These are phyloP conservation scores for Kurtzmaniella quercitrusa DNA, from an alignment of 1,139 yeast genomes.

Conservation along the genomic window DNA sequence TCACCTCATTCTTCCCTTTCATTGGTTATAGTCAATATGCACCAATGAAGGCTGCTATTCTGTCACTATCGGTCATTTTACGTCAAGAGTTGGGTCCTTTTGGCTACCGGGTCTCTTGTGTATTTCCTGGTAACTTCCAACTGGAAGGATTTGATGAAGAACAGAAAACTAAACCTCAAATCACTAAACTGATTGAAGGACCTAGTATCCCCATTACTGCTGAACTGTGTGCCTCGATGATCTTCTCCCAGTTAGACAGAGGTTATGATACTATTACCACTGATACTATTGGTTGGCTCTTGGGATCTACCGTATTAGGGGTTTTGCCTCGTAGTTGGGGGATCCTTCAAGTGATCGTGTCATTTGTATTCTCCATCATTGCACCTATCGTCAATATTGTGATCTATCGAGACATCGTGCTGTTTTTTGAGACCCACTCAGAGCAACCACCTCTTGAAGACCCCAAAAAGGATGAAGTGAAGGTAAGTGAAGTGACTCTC, in stretches of 20 bases:
- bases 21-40: slow-evolving; percentile 91
- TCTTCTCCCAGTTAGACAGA: slow-evolving; percentile 50
- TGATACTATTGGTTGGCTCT: slow-evolving; percentile 80
- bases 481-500: not conserved
- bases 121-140: slow-evolving; percentile 84
- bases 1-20: slow-evolving; percentile 78
- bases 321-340: slow-evolving; percentile 62
- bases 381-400: slow-evolving; percentile 60
- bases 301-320: slow-evolving; percentile 68
- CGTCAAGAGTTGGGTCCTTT: slow-evolving; percentile 78
- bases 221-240: slow-evolving; percentile 58
- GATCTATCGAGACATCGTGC: slow-evolving; percentile 52
- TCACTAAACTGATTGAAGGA: slow-evolving; percentile 83
- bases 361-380: slow-evolving; percentile 51
- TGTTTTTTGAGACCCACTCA: slow-evolving; percentile 29
- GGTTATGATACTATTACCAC: slow-evolving; percentile 81
- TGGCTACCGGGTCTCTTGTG: slow-evolving; percentile 55
- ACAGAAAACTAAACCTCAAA: slow-evolving; percentile 78
- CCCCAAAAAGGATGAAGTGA: slow-evolving; percentile 3
- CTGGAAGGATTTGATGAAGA: slow-evolving; percentile 87
- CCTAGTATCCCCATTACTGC: slow-evolving; percentile 69
- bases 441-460: slow-evolving; percentile 7
- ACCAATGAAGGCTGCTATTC: slow-evolving; percentile 80
- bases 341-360: slow-evolving; percentile 44
- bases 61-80: slow-evolving; percentile 67